Evolutionary conservation across 2,329 filamentous ascomycete genomes (phyloP).

Genomic region (Chalara sp.): DNA sequence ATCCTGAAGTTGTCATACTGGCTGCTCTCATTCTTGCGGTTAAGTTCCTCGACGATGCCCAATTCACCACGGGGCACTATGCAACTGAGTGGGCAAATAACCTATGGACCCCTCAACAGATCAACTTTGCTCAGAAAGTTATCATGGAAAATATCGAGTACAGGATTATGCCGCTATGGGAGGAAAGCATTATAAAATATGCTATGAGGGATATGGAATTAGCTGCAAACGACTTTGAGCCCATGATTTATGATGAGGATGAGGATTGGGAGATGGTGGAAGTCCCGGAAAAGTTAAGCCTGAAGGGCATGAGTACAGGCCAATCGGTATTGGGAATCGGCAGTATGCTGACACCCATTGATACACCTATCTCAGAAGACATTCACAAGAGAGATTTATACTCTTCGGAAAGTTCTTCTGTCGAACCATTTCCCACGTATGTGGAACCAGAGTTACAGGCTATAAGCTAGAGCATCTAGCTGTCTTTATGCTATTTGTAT

Average conservation of each 20-base stretch:
- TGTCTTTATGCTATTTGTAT: too few relatives aligned
- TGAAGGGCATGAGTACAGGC: too few relatives aligned
- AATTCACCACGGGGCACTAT: constrained; percentile 47
- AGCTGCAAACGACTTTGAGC: constrained; percentile 31
- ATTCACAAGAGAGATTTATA: too few relatives aligned
- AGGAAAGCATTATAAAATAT: constrained; percentile 48
- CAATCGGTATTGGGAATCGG: too few relatives aligned
- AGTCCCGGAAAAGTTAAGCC: too few relatives aligned
- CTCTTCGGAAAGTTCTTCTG: too few relatives aligned
- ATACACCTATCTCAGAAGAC: too few relatives aligned
- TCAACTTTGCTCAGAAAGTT: constrained; percentile 57
- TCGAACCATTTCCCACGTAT: too few relatives aligned
- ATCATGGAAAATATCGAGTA: constrained; percentile 60
- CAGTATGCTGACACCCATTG: too few relatives aligned
- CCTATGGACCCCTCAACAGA: constrained; percentile 53
- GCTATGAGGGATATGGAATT: constrained; percentile 59
- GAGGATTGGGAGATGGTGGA: neutral
- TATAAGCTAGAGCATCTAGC: too few relatives aligned
- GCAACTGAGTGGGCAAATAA: constrained; percentile 45
- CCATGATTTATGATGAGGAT: constrained; percentile 5
- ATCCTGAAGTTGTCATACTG: constrained; percentile 57
- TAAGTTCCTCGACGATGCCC: constrained; percentile 58
- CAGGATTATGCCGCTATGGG: constrained; percentile 53
- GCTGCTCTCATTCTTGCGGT: constrained; percentile 55
- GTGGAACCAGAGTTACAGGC: too few relatives aligned